Evolutionary conservation across 345 rosid genomes (phyloP).

Genomic region (rapeseed (Brassica napus)): Da-Ae NC_063445.1:54818501-54819000

Average conservation of each 20-base stretch:
- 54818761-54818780: slow-evolving; percentile 60
- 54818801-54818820: slow-evolving; percentile 87
- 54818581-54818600: no score
- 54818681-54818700: no score
- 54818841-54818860: slow-evolving; percentile 70
- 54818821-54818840: slow-evolving; percentile 86
- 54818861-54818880: slow-evolving; percentile 62
- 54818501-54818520: neutral
- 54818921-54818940: neutral
- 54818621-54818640: neutral
- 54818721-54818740: neutral
- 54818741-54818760: neutral
- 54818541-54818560: neutral
- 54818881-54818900: slow-evolving; percentile 77
- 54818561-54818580: no score
- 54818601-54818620: no score
- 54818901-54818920: slow-evolving; percentile 73
- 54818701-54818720: neutral
- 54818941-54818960: neutral
- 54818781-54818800: slow-evolving; percentile 90
- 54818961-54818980: neutral
- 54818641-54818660: neutral
- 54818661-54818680: no score
- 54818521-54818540: neutral
- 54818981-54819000: slow-evolving; percentile 7